phyloP scores from a whole-genome alignment of 2,329 filamentous ascomycete species.

The Thelonectria discophora region DNA sequence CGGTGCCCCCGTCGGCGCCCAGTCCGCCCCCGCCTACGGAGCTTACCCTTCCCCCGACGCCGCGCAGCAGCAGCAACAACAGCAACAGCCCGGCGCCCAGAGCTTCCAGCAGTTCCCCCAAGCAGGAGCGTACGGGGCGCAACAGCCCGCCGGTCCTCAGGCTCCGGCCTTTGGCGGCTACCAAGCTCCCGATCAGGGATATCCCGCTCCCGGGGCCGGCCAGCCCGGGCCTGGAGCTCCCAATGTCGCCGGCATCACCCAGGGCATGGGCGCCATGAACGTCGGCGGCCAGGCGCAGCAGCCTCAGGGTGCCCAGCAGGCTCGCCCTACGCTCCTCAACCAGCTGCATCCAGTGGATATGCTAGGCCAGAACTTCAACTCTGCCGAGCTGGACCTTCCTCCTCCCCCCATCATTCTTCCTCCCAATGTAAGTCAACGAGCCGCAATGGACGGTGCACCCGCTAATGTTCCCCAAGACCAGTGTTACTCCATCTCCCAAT shows the following conservation, averaged over 20 bases:
- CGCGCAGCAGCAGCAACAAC: constrained; percentile 50
- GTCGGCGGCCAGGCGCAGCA: constrained; percentile 65
- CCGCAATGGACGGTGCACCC: too few species aligned
- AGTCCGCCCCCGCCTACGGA: constrained; percentile 62
- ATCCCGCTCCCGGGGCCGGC: constrained; percentile 61
- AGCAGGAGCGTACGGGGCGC: constrained; percentile 53
- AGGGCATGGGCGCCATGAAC: constrained; percentile 86
- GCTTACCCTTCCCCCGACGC: constrained; percentile 65
- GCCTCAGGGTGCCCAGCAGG: constrained; percentile 49
- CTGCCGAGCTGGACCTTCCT: constrained; percentile 88
- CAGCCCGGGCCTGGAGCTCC: constrained; percentile 51
- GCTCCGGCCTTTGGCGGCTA: constrained; percentile 64
- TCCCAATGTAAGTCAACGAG: constrained; percentile 89
- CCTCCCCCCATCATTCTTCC: constrained; percentile 92
- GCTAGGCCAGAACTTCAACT: constrained; percentile 91
- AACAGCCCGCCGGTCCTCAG: constrained; percentile 50
- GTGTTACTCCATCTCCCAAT: constrained; percentile 88
- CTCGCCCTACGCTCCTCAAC: constrained; percentile 70
- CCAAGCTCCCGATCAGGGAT: constrained; percentile 73
- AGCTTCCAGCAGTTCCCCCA: constrained; percentile 56
- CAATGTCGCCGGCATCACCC: constrained; percentile 75
- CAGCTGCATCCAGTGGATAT: constrained; percentile 93
- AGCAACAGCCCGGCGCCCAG: constrained; percentile 38
- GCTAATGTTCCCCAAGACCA: too few species aligned
- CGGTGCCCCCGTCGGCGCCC: constrained; percentile 54